phyloP scores from a whole-genome alignment of 768 basidiomycete genomes.

The Kockovaella imperatae region DNA sequence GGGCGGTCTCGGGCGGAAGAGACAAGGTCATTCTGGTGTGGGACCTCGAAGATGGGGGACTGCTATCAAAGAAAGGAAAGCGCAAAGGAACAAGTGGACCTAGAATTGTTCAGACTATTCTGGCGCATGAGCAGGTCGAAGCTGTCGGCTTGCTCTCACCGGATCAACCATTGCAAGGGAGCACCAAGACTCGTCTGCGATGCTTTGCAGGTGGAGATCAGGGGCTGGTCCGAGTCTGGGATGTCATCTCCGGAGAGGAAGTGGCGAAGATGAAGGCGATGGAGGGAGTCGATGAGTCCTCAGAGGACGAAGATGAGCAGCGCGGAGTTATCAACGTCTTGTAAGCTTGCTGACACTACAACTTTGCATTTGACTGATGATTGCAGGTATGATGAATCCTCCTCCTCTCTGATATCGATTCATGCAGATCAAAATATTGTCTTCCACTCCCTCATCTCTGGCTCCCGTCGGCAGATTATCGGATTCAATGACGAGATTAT shows the following conservation, averaged over 20 bases:
- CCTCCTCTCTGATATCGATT: slow-evolving; percentile 64
- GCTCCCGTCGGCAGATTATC: slow-evolving; percentile 70
- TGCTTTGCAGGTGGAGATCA: slow-evolving; percentile 91
- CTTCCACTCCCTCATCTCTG: slow-evolving; percentile 68
- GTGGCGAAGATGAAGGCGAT: slow-evolving; percentile 54
- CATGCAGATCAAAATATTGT: slow-evolving; percentile 97
- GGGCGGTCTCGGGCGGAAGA: slow-evolving; percentile 82
- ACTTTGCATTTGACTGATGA: slow-evolving; percentile 11
- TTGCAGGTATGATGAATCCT: slow-evolving; percentile 54
- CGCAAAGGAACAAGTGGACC: slow-evolving; percentile 47
- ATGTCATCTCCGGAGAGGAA: slow-evolving; percentile 59
- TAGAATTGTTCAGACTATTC: slow-evolving; percentile 66
- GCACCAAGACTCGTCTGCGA: slow-evolving; percentile 47
- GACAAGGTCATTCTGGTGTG: slow-evolving; percentile 90
- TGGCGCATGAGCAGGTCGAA: slow-evolving; percentile 72
- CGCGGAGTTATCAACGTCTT: slow-evolving; percentile 71
- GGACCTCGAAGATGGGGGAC: slow-evolving; percentile 54
- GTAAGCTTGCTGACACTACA: slow-evolving; percentile 52
- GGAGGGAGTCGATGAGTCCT: slow-evolving; percentile 44
- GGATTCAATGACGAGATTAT: slow-evolving; percentile 99
- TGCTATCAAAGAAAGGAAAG: slow-evolving; percentile 35
- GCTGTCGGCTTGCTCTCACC: slow-evolving; percentile 64
- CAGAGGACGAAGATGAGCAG: slow-evolving; percentile 64
- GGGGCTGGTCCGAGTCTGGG: slow-evolving; percentile 78
- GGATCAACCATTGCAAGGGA: slow-evolving; percentile 51